A percentile compares a stretch with the other conserved stretches of the same genome.
Conservation (phyloP, 768 basidiomycete genomes). For the Hypsizygus marmoreus region DNA sequence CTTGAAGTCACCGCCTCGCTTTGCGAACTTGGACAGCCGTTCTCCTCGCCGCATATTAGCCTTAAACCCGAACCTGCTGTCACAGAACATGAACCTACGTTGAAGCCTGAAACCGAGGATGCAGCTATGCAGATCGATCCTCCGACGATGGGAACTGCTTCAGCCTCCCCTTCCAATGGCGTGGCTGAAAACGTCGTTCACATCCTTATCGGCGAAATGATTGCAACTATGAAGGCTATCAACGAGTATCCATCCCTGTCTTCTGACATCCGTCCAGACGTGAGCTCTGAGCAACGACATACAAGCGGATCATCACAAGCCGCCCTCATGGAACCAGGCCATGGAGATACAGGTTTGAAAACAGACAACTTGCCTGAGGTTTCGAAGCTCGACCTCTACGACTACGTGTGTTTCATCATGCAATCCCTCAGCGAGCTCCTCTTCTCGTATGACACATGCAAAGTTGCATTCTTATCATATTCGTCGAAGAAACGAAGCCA, state of each 20-base stretch:
- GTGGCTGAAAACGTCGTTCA: constrained; percentile 64
- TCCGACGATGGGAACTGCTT: constrained; percentile 16
- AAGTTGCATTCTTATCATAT: constrained; percentile 82
- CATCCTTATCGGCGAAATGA: constrained; percentile 72
- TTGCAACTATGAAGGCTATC: constrained; percentile 55
- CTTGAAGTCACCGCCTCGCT: constrained; percentile 69
- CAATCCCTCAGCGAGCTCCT: constrained; percentile 89
- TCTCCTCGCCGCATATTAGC: constrained; percentile 58
- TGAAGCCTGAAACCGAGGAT: constrained; percentile 24
- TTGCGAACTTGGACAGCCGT: constrained; percentile 74
- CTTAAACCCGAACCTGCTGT: constrained; percentile 43
- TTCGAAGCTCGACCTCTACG: constrained; percentile 31
- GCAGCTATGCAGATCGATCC: constrained; percentile 60
- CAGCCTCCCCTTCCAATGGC: constrained; percentile 34
- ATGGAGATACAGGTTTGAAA: neutral
- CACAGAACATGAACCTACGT: constrained; percentile 22
- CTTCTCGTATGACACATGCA: constrained; percentile 92
- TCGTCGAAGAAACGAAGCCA: constrained; percentile 65
- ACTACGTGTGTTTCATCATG: constrained; percentile 83
- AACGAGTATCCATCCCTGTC: constrained; percentile 28
- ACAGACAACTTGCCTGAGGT: neutral
- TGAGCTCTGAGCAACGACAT: too few relatives aligned
- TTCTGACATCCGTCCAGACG: too few relatives aligned
- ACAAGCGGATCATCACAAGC: neutral
- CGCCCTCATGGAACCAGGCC: neutral